Conservation (phyloP, 495 filamentous ascomycete genomes). For the Neurospora sp. region DNA sequence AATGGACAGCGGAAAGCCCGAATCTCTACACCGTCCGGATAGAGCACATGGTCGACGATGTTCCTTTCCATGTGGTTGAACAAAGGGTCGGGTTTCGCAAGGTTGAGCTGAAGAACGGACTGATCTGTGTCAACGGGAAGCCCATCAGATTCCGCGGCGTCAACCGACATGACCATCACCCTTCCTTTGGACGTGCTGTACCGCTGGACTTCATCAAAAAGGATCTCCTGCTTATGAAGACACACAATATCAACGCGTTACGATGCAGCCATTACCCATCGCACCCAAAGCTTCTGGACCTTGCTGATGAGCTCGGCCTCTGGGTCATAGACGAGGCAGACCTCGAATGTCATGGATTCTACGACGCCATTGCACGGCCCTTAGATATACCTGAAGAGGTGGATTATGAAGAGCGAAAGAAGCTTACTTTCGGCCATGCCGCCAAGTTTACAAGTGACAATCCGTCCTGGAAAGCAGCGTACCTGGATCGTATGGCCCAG, state of each 20-base stretch:
- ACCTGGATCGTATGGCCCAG: constrained; percentile 54
- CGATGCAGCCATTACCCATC: constrained; percentile 55
- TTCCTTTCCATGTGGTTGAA: neutral
- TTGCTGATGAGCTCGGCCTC: constrained; percentile 58
- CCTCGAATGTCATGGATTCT: constrained; percentile 61
- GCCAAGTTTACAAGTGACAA: constrained; percentile 54
- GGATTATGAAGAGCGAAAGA: constrained; percentile 45
- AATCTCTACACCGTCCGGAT: constrained; percentile 45
- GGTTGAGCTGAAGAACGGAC: constrained; percentile 46
- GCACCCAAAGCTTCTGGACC: constrained; percentile 45
- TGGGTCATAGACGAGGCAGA: constrained; percentile 67
- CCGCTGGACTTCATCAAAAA: constrained; percentile 44
- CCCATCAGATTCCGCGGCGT: constrained; percentile 49
- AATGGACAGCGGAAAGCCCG: constrained; percentile 62
- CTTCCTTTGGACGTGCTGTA: constrained; percentile 47
- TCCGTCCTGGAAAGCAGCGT: constrained; percentile 50
- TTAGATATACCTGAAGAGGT: constrained; percentile 36
- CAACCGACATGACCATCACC: constrained; percentile 58
- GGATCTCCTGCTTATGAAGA: constrained; percentile 58
- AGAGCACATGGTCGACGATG: neutral
- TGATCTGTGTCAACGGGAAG: constrained; percentile 49
- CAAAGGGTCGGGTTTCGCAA: constrained; percentile 46
- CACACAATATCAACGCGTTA: constrained; percentile 55
- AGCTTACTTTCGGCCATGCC: constrained; percentile 38
- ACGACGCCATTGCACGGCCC: constrained; percentile 36